phyloP scores from a whole-genome alignment of 257 asterid genomes.

The Ophiorrhiza pumila region DNA sequence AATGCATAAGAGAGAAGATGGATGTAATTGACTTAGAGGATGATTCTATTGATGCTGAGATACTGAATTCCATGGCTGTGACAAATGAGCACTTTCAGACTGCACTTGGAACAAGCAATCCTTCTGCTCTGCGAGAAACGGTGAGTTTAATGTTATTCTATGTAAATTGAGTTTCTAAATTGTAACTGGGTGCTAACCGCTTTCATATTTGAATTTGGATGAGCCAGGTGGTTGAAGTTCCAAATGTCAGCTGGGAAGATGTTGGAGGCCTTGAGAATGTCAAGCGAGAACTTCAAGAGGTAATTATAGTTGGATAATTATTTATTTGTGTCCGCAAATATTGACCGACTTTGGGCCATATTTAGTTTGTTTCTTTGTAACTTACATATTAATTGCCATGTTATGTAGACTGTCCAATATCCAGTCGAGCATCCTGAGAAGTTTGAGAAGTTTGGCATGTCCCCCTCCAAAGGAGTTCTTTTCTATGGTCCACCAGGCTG shows the following conservation, averaged over 20 bases:
- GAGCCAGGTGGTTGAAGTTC: conserved; percentile 89
- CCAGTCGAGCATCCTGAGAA: conserved; percentile 98
- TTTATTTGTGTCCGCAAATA: not conserved
- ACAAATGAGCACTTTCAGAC: conserved; percentile 83
- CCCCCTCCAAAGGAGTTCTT: conserved; percentile 93
- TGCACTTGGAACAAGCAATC: conserved; percentile 94
- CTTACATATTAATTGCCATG: not conserved
- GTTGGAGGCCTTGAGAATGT: conserved; percentile 86
- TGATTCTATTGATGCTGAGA: conserved; percentile 83
- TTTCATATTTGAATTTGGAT: conserved; percentile 7
- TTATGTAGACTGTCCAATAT: conserved; percentile 77
- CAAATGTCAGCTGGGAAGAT: conserved; percentile 80
- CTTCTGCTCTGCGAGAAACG: conserved; percentile 92
- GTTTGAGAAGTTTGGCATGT: conserved; percentile 93
- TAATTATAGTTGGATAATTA: conserved; percentile 15
- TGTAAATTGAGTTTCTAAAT: not conserved
- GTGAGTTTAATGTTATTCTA: conserved; percentile 30
- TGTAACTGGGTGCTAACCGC: conserved; percentile 7
- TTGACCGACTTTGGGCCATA: not conserved
- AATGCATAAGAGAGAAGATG: conserved; percentile 97
- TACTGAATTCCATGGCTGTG: conserved; percentile 90
- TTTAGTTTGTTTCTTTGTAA: conserved; percentile 3
- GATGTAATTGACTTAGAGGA: conserved; percentile 91
- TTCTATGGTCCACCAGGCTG: conserved; percentile 95
- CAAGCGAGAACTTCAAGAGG: conserved; percentile 97